Evolutionary conservation across 352 stramenopile species (phyloP), one percentile per base, ranked within the genome.

Genomic region (Phytophthora ramorum): DNA sequence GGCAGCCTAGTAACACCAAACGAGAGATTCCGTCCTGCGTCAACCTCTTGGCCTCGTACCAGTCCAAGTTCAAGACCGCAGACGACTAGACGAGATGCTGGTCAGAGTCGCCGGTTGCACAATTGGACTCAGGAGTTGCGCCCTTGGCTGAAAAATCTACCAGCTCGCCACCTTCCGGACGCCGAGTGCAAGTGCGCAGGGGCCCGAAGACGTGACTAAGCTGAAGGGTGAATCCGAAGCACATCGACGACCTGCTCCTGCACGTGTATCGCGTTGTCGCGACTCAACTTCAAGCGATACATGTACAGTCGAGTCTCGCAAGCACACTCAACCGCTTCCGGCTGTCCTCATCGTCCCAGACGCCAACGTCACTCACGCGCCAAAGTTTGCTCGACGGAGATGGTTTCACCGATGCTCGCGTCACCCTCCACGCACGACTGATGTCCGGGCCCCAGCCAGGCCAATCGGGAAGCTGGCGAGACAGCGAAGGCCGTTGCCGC

Each of bases 361-460:
- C 8, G 8, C 56, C 53, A 58, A 62, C 63, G 63, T 54, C 49
- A 67, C 48, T 44, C 63, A 71, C 63, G 63, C 51, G 26, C 56
- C 56, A 71, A 71, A 61, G 59, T 56, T 67, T 67, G 63, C 56
- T 43, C 28, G 51, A 28, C 47, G 44, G 51, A 44, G 58, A 66
- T 66, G 49, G 7, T 46, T 57, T 24, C 24, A n/a, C n/a, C n/a
- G n/a, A n/a, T n/a, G 26, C 57, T 65, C 45, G 46, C 57, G 54
- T 43, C 54, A 62, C 28, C 16, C 32, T 37, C 41, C 40, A 52
- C 53, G 30, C 43, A 24, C 40, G 17, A 14, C 40, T 60, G 53
- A 62, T 62, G 54, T 54, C 49, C 34, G 54, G 58, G 45, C 46
- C 24, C 24, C 24, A 28, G 24, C 24, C 24, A 28, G 24, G 24